Evolutionary conservation across 73 alveolate species (phyloP).

Genomic region (Tetrahymena thermophila): DNA sequence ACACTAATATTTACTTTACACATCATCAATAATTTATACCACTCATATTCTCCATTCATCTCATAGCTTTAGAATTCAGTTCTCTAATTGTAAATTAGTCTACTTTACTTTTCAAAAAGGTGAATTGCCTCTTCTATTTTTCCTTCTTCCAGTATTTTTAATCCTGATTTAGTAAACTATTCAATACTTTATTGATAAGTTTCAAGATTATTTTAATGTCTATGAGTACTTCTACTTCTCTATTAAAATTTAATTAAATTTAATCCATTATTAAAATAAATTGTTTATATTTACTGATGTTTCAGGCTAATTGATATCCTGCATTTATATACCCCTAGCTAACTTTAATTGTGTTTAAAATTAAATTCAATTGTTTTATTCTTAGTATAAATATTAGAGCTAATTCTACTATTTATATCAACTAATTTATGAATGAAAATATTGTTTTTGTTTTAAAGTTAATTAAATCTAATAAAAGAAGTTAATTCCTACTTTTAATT

Average conservation of each 20-base stretch:
- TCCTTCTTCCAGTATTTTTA: not conserved
- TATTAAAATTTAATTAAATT: not conserved
- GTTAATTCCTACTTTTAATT: not conserved
- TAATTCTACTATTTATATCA: no score
- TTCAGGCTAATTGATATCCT: not conserved
- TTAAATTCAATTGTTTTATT: no score
- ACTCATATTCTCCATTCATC: not conserved
- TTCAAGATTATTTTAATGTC: not conserved
- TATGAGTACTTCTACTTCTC: not conserved
- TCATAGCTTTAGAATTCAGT: not conserved
- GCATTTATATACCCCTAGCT: not conserved
- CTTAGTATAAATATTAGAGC: no score
- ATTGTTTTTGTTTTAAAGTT: not conserved
- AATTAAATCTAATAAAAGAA: no score
- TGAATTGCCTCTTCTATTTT: not conserved
- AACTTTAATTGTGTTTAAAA: no score
- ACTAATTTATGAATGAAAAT: not conserved
- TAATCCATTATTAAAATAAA: no score
- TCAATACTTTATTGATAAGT: not conserved
- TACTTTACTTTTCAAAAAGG: not conserved
- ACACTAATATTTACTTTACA: not conserved
- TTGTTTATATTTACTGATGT: not conserved
- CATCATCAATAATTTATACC: not conserved
- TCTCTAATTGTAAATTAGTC: not conserved
- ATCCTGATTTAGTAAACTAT: not conserved